phyloP scores from a whole-genome alignment of 2,329 filamentous ascomycete genomes.

The Fusarium sp. region DNA sequence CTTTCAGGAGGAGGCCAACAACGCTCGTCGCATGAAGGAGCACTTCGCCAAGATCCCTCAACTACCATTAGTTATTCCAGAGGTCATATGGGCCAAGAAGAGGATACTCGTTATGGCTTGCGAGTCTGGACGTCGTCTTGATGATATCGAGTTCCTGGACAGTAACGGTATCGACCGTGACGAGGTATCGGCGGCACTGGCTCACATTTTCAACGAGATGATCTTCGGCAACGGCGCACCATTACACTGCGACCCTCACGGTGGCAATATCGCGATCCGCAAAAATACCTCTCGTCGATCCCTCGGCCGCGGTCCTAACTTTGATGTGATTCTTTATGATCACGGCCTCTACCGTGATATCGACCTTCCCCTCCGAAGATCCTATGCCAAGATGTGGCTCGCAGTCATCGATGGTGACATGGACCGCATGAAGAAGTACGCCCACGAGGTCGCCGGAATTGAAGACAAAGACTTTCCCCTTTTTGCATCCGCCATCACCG shows the following conservation, averaged over 20 bases:
- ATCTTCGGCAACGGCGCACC: conserved; percentile 93
- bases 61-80: conserved; percentile 88
- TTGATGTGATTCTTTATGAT: conserved; percentile 96
- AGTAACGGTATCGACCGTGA: conserved; percentile 90
- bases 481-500: conserved; percentile 96
- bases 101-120: conserved; percentile 97
- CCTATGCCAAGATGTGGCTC: conserved; percentile 97
- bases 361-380: conserved; percentile 81
- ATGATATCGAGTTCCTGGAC: conserved; percentile 91
- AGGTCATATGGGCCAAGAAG: conserved; percentile 90
- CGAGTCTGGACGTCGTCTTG: conserved; percentile 87
- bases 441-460: conserved; percentile 90
- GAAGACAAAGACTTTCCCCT: conserved; percentile 92
- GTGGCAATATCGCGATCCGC: conserved; percentile 94
- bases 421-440: conserved; percentile 87
- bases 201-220: conserved; percentile 99
- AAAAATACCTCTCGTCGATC: conserved; percentile 75
- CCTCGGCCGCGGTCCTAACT: conserved; percentile 75
- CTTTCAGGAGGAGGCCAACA: conserved; percentile 87
- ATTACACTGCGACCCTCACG: conserved; percentile 96
- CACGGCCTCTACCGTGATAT: conserved; percentile 98
- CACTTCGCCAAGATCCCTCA: conserved; percentile 84
- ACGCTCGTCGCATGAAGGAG: conserved; percentile 83
- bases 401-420: conserved; percentile 94
- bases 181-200: conserved; percentile 92